phyloP scores from a whole-genome alignment of 768 basidiomycete genomes.

The Pulveroboletus sp. region DNA sequence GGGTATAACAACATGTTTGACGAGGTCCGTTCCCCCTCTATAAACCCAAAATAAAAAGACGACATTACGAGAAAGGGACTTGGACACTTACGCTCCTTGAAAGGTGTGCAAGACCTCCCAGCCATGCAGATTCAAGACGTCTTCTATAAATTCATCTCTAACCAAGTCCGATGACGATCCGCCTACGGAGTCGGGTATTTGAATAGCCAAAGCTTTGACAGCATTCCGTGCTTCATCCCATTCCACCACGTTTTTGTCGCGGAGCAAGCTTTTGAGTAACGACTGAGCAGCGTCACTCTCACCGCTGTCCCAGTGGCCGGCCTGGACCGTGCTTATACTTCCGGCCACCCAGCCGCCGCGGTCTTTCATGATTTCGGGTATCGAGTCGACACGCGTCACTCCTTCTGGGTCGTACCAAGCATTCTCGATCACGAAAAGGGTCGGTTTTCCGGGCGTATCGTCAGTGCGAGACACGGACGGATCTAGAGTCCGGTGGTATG shows the following conservation, averaged over 20 bases:
- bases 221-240: constrained; percentile 29
- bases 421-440: constrained; percentile 38
- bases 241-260: constrained; percentile 23
- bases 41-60: constrained; percentile 10
- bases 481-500: constrained; percentile 22
- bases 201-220: constrained; percentile 14
- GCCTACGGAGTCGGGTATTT: constrained; percentile 15
- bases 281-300: constrained; percentile 6
- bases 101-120: constrained; percentile 42
- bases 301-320: constrained; percentile 11
- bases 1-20: constrained; percentile 37
- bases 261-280: constrained; percentile 19
- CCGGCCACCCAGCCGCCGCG: constrained; percentile 26
- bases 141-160: constrained; percentile 30
- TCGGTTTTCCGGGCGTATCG: constrained; percentile 13
- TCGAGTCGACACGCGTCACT: constrained; percentile 35
- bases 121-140: constrained; percentile 31
- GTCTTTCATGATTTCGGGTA: constrained; percentile 24
- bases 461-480: constrained; percentile 16
- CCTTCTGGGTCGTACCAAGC: constrained; percentile 37
- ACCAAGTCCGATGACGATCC: constrained; percentile 9
- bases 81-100: constrained; percentile 35
- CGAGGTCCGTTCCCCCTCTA: constrained; percentile 38
- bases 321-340: constrained; percentile 11
- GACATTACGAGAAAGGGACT: neutral